These are phyloP conservation scores for Cyathus striatus DNA, from an alignment of 768 basidiomycete species.

Conservation along the genomic window DNA sequence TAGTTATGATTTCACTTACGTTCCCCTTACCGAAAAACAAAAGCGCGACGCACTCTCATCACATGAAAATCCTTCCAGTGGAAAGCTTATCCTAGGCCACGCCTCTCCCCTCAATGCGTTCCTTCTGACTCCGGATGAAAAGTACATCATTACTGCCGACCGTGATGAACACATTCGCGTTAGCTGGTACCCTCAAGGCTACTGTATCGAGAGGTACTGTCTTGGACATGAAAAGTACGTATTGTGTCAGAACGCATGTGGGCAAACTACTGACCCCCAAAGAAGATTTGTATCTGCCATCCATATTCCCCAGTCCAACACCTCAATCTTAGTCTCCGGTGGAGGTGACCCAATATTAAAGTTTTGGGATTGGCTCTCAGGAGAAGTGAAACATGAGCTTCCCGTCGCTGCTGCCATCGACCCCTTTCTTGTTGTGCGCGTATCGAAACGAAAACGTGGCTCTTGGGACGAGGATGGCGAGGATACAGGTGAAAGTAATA, in stretches of 20 bases:
- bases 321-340: constrained; percentile 65
- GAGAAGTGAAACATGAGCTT: constrained; percentile 47
- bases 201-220: constrained; percentile 81
- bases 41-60: constrained; percentile 41
- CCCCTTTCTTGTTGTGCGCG: constrained; percentile 41
- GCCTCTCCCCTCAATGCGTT: constrained; percentile 79
- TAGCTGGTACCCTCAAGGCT: constrained; percentile 85
- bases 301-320: constrained; percentile 51
- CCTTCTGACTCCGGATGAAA: constrained; percentile 61
- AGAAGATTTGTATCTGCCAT: constrained; percentile 79
- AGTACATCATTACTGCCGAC: constrained; percentile 83
- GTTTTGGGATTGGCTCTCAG: constrained; percentile 78
- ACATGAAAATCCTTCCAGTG: constrained; percentile 67
- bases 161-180: constrained; percentile 94
- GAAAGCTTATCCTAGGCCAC: constrained; percentile 79
- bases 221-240: constrained; percentile 79
- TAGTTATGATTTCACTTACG: constrained; percentile 59
- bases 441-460: constrained; percentile 24
- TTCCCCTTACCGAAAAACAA: constrained; percentile 22
- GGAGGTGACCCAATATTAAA: constrained; percentile 80
- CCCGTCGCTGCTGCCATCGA: constrained; percentile 41
- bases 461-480: constrained; percentile 23
- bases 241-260: background rate
- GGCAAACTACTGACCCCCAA: too few species aligned
- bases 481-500: constrained; percentile 12